Percentiles rank a stretch among this genome's conserved stretches.
These are phyloP conservation scores for Caryopteris hybrid DNA, from an alignment of 305 asterid species.

Conservation along the genomic window DNA sequence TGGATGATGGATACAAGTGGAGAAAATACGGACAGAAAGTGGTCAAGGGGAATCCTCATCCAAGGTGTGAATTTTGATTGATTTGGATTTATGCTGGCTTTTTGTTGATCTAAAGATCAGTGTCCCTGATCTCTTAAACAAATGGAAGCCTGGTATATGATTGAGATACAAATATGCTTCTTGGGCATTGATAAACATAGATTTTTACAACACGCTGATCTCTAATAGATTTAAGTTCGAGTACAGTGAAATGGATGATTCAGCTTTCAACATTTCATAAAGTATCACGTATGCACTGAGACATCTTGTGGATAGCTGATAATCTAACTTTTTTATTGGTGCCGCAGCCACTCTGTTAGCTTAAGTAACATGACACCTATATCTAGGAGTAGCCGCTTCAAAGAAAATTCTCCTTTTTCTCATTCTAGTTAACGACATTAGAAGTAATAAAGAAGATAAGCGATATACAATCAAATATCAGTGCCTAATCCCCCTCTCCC, in stretches of 20 bases:
- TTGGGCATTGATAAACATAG: not conserved
- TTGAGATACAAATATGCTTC: not conserved
- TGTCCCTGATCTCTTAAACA: too few species aligned
- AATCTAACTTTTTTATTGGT: too few species aligned
- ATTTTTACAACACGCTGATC: not conserved
- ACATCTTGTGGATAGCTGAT: too few species aligned
- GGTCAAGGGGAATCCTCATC: constrained; percentile 82
- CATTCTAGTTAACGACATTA: too few species aligned
- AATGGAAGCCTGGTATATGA: not conserved
- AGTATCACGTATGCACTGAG: too few species aligned
- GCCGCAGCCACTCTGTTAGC: too few species aligned
- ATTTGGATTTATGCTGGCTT: not conserved
- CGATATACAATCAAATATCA: not conserved
- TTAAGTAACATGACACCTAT: too few species aligned
- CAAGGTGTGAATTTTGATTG: constrained; percentile 40
- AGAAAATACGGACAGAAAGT: constrained; percentile 89
- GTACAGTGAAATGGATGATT: not conserved
- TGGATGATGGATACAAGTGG: constrained; percentile 88
- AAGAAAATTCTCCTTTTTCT: too few species aligned
- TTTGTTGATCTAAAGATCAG: not conserved
- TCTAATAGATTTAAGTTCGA: not conserved
- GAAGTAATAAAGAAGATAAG: too few species aligned
- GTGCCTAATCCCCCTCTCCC: too few species aligned
- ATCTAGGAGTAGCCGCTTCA: too few species aligned
- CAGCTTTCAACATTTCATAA: too few species aligned